Percentiles rank a stretch among this genome's conserved stretches.
Conservation (phyloP, 768 basidiomycete genomes). For the Xerocomellus dryophilus region DNA sequence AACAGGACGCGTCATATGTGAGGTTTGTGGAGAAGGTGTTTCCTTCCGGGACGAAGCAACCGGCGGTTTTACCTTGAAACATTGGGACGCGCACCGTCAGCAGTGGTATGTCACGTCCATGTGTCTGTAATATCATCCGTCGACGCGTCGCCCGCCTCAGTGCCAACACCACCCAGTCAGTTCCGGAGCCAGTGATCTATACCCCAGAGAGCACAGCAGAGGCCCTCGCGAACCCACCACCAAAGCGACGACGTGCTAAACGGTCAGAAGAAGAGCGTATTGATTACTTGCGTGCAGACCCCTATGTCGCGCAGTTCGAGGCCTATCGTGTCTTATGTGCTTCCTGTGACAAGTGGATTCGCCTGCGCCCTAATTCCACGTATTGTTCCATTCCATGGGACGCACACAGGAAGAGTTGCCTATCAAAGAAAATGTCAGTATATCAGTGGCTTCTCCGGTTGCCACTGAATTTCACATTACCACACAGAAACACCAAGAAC, state of each 20-base stretch:
- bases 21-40: constrained; percentile 57
- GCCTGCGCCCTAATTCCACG: constrained; percentile 80
- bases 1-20: constrained; percentile 63
- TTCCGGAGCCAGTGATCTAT: constrained; percentile 39
- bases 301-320: constrained; percentile 78
- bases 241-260: constrained; percentile 70
- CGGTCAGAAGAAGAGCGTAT: constrained; percentile 77
- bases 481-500: constrained; percentile 42
- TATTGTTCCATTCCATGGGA: constrained; percentile 90
- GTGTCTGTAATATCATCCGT: constrained; percentile 1
- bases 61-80: constrained; percentile 61
- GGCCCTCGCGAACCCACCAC: constrained; percentile 44
- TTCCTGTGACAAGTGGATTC: constrained; percentile 82
- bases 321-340: constrained; percentile 77
- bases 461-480: constrained; percentile 6
- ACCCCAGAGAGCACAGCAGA: constrained; percentile 43
- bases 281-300: constrained; percentile 63
- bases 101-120: constrained; percentile 46
- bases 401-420: constrained; percentile 78
- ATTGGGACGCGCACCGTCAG: constrained; percentile 66
- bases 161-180: constrained; percentile 31
- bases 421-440: constrained; percentile 71
- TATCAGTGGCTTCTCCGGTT: constrained; percentile 6
- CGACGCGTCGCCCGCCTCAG: constrained; percentile 18
- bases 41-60: constrained; percentile 65